A percentile compares a stretch with the other conserved stretches of the same genome.
Evolutionary conservation across 192 early-diverging fungal species (phyloP).

Genomic region (Backusella liffmaniae): DNA sequence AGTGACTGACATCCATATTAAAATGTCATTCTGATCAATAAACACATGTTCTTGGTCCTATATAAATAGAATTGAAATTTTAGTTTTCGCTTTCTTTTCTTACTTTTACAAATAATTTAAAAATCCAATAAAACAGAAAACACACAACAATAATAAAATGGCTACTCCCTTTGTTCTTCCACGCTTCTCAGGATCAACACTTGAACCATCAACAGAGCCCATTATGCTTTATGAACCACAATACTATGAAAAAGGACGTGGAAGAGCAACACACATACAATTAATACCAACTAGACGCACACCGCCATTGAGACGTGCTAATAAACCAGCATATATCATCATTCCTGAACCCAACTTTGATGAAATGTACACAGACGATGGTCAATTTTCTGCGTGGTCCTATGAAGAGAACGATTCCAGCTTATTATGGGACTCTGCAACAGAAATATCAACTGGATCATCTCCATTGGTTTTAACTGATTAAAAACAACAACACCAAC

Average conservation of each 20-base stretch:
- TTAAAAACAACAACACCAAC: neutral
- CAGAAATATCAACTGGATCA: constrained; percentile 3
- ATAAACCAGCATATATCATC: constrained; percentile 19
- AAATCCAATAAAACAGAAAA: neutral
- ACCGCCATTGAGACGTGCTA: constrained; percentile 3
- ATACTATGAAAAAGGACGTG: constrained; percentile 13
- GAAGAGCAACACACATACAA: constrained; percentile 16
- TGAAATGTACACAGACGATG: neutral
- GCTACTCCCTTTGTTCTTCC: constrained; percentile 9
- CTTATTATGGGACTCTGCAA: neutral
- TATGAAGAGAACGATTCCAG: constrained; percentile 8
- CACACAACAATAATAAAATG: neutral
- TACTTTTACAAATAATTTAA: neutral
- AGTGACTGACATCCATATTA: neutral
- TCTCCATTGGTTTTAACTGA: neutral
- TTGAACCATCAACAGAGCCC: constrained; percentile 24
- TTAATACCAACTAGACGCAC: constrained; percentile 17
- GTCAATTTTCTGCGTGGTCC: constrained; percentile 6
- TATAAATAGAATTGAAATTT: neutral
- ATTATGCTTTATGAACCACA: constrained; percentile 23
- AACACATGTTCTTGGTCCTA: neutral
- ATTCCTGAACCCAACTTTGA: constrained; percentile 14
- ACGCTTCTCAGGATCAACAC: constrained; percentile 27
- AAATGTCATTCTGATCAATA: constrained; percentile 7
- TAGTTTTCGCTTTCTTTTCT: constrained; percentile 9